Evolutionary conservation across 768 basidiomycete genomes (phyloP).

Genomic region (Lepiota brunneoincarnata): DNA sequence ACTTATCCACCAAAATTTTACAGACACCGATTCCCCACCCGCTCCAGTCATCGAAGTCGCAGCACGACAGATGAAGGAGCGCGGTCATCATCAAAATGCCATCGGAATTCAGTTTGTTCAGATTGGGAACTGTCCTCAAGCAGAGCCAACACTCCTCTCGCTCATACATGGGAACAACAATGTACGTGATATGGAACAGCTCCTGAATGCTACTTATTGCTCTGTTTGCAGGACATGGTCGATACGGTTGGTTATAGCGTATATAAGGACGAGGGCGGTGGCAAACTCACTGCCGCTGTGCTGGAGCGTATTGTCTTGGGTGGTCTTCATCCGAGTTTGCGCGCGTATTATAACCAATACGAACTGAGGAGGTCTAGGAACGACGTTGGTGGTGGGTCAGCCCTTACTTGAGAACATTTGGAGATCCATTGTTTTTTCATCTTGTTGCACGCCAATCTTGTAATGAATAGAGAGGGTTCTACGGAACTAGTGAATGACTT

Average conservation of each 20-base stretch:
- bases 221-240: slow-evolving; percentile 27
- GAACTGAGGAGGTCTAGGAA: no score
- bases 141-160: slow-evolving; percentile 20
- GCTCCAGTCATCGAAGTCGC: slow-evolving; percentile 18
- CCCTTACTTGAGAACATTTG: no score
- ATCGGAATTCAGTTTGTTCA: slow-evolving; percentile 33
- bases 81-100: slow-evolving; percentile 29
- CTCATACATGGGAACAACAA: slow-evolving; percentile 25
- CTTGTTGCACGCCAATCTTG: no score
- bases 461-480: no score
- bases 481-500: no score
- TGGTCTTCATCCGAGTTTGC: slow-evolving; percentile 29
- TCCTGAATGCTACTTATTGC: neutral
- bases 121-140: slow-evolving; percentile 25
- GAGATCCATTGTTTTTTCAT: no score
- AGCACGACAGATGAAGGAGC: slow-evolving; percentile 19
- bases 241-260: slow-evolving; percentile 24
- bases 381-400: no score
- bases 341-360: slow-evolving; percentile 11
- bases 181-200: slow-evolving; percentile 13
- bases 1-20: neutral
- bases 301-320: slow-evolving; percentile 32
- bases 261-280: slow-evolving; percentile 11
- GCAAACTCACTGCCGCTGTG: slow-evolving; percentile 22
- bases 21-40: slow-evolving; percentile 5